Percentiles rank a stretch among this genome's conserved stretches.
These are phyloP conservation scores for Arthrobotrys sphaeroides DNA, from an alignment of 2,329 filamentous ascomycete species.

Conservation along the genomic window DNA sequence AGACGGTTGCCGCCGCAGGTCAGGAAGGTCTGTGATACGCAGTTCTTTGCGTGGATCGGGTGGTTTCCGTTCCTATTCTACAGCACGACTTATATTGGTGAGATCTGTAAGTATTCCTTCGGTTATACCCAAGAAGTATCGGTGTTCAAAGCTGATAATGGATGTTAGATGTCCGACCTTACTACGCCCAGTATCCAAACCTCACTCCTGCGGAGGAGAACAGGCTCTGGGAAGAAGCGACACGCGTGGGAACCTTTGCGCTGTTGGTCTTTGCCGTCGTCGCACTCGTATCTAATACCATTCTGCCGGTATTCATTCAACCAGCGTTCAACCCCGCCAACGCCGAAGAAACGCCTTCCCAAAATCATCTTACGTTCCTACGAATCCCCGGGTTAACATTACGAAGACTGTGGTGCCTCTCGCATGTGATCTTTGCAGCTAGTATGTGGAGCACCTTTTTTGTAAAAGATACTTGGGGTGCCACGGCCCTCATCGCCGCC, in stretches of 20 bases:
- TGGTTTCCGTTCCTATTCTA: conserved; percentile 98
- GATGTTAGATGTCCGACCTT: conserved; percentile 75
- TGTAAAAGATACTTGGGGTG: conserved; percentile 74
- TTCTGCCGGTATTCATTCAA: conserved; percentile 85
- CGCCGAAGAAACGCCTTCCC: conserved; percentile 54
- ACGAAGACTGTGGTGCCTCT: conserved; percentile 84
- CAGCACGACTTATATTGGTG: conserved; percentile 90
- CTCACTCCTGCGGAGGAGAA: conserved; percentile 81
- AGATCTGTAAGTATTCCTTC: conserved; percentile 69
- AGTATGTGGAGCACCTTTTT: conserved; percentile 87
- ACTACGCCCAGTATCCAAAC: conserved; percentile 78
- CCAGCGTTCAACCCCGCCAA: conserved; percentile 72
- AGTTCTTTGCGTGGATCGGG: conserved; percentile 89
- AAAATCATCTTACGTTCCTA: conserved; percentile 69
- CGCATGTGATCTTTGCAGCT: conserved; percentile 81
- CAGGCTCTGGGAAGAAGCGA: conserved; percentile 81
- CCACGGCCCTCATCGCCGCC: conserved; percentile 79
- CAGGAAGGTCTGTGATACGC: conserved; percentile 79
- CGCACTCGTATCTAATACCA: conserved; percentile 80
- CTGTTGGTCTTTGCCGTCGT: conserved; percentile 87
- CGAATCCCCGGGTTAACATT: conserved; percentile 86
- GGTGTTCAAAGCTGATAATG: not conserved
- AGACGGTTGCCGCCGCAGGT: conserved; percentile 82
- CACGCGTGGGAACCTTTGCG: conserved; percentile 86
- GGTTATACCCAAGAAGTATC: not conserved